Percentiles rank a stretch among this genome's conserved stretches.
These are phyloP conservation scores for Phytophthora syringae DNA, from an alignment of 352 stramenopile species.

Conservation along the genomic window DNA sequence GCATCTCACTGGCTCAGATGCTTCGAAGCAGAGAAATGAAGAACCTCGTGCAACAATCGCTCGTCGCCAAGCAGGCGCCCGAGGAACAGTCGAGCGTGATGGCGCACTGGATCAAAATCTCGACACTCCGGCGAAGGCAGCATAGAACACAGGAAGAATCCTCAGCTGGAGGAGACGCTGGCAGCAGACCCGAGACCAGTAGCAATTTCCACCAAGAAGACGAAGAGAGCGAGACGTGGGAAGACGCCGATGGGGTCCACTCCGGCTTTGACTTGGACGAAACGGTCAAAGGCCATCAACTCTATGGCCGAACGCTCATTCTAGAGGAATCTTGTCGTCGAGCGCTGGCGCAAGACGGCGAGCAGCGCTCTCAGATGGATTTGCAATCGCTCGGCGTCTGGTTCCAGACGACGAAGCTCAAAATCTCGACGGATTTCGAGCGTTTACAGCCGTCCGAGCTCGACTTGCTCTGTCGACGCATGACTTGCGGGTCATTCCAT, in stretches of 20 bases:
- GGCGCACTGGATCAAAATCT: slow-evolving; percentile 62
- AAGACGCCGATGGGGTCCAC: too few relatives aligned
- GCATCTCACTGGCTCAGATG: too few relatives aligned
- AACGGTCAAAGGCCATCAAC: slow-evolving; percentile 27
- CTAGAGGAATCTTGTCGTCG: slow-evolving; percentile 75
- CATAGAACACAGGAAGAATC: slow-evolving; percentile 22
- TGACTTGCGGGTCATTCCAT: slow-evolving; percentile 53
- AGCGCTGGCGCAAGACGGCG: slow-evolving; percentile 52
- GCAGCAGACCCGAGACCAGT: neutral
- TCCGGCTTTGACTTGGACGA: slow-evolving; percentile 52
- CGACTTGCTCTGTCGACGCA: too few relatives aligned
- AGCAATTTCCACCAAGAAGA: slow-evolving; percentile 25
- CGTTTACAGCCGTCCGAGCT: too few relatives aligned
- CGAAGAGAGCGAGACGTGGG: slow-evolving; percentile 22
- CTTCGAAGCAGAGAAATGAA: slow-evolving; percentile 61
- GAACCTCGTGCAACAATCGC: slow-evolving; percentile 61
- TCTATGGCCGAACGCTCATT: slow-evolving; percentile 69
- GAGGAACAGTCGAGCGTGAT: slow-evolving; percentile 63
- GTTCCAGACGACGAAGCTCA: too few relatives aligned
- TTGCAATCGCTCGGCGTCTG: too few relatives aligned
- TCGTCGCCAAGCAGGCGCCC: slow-evolving; percentile 30
- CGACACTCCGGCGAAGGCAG: slow-evolving; percentile 43
- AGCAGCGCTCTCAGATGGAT: too few relatives aligned
- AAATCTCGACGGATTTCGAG: too few relatives aligned
- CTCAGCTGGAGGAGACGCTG: neutral